phyloP scores from a whole-genome alignment of 2,329 filamentous ascomycete species.

The Daldinia sp. region DNA sequence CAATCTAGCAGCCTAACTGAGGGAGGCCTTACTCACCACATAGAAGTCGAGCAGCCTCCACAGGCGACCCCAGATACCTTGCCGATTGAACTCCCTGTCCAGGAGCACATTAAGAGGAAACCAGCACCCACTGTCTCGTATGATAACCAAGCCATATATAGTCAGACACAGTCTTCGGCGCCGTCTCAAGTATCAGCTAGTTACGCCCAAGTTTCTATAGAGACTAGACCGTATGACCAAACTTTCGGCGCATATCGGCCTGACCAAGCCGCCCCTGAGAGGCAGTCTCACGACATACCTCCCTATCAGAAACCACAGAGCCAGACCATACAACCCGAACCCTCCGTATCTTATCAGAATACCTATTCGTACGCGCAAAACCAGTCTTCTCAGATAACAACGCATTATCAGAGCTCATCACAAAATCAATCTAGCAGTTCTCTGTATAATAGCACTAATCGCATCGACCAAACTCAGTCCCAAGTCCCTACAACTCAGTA shows the following conservation, averaged over 20 bases:
- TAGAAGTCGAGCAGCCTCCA: conserved; percentile 20
- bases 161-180: conserved; percentile 40
- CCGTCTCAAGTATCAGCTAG: conserved; percentile 31
- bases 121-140: conserved; percentile 39
- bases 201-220: conserved; percentile 28
- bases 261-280: conserved; percentile 21
- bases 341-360: conserved; percentile 35
- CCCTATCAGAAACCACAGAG: conserved; percentile 30
- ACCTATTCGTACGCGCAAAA: conserved; percentile 42
- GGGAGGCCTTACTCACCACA: conserved; percentile 6
- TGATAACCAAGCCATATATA: conserved; percentile 26
- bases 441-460: conserved; percentile 37
- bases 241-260: conserved; percentile 32
- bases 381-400: conserved; percentile 37
- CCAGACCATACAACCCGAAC: conserved; percentile 17
- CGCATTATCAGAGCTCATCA: conserved; percentile 20
- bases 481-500: conserved; percentile 28
- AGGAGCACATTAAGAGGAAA: conserved; percentile 42
- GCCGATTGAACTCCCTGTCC: conserved; percentile 40
- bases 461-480: conserved; percentile 26
- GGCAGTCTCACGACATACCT: conserved; percentile 19
- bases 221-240: conserved; percentile 12
- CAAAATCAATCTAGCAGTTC: conserved; percentile 19
- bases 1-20: conserved; percentile 8
- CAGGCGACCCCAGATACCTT: conserved; percentile 1